Evolutionary conservation across 371 early-diverging fungal species (phyloP), one percentile per base, ranked within the genome.

Genomic region (Funneliformis caledonium): DNA sequence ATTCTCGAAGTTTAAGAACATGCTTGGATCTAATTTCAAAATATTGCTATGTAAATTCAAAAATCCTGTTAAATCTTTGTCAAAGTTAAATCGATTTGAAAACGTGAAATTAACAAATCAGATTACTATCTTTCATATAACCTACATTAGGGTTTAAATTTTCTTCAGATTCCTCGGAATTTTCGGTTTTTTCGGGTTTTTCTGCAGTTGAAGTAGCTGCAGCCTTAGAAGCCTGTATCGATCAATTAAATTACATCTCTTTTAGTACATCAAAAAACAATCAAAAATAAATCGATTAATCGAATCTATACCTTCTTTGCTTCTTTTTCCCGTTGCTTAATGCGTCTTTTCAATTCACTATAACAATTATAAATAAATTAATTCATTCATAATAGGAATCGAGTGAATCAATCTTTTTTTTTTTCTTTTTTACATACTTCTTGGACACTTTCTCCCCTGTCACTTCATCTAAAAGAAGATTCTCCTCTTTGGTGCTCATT

Each of bases 361-460:
- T 19, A 22, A 31, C 19, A 8, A 11, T 48, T 59, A 48, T 11
- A 10, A 60, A 65, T 42, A 56, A 50, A 10, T 31, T 16, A 45
- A 31, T 56, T 10, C 52, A 42, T 6, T 37, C 37, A 1, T 56
- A 9, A 52, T 9, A 67, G 4, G 3, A 65, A 9, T 65, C 3
- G 43, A 37, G 14, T 85, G 16, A 59, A 76, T 50, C 52, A 76
- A n/a, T 47, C 31, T 42, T 9, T 1, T 31, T 42, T 9, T 1
- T 31, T 72, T 10, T 69, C 8, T 61, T 37, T 37, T 31, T 83
- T 73, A 80, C 87, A 52, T 91, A 95, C 96, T 88, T 90, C 93
- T 98, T 98, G 86, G 98, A 97, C 83, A 98, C 91, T 93, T 92
- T 92, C 88, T 98, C 98, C 56, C 97, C 97, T 47, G 99, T 97